Evolutionary conservation across 2,329 filamentous ascomycete species (phyloP).

Genomic region (Apiospora koreana): DNA sequence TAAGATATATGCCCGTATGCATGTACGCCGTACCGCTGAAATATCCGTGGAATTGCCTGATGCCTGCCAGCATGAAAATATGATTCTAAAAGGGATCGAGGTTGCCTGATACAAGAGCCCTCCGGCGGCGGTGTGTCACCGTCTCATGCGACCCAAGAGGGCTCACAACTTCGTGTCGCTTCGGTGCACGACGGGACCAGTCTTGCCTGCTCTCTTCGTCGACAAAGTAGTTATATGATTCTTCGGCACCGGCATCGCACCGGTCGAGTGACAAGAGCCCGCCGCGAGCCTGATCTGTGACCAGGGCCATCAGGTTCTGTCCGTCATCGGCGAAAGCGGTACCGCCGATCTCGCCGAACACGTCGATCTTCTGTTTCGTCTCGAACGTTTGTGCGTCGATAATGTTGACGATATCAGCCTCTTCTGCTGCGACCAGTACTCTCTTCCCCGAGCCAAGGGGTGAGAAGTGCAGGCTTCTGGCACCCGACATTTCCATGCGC

Average conservation of each 20-base stretch:
- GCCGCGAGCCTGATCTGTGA: conserved; percentile 65
- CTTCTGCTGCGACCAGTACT: conserved; percentile 72
- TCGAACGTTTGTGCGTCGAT: conserved; percentile 67
- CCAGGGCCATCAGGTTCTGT: conserved; percentile 67
- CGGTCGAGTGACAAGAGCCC: conserved; percentile 66
- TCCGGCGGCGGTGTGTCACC: conserved; percentile 29
- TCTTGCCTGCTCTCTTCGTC: conserved; percentile 6
- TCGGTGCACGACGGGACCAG: conserved; percentile 17
- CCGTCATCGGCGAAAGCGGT: conserved; percentile 68
- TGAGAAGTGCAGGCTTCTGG: conserved; percentile 71
- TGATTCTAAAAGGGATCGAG: conserved; percentile 17
- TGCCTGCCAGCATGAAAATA: background rate
- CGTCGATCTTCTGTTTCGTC: conserved; percentile 68
- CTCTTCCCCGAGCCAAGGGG: conserved; percentile 67
- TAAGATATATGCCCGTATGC: conserved; percentile 3
- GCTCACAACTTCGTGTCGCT: conserved; percentile 26
- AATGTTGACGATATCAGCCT: conserved; percentile 71
- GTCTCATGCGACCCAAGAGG: conserved; percentile 24
- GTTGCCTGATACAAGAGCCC: conserved; percentile 26
- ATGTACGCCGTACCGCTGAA: background rate
- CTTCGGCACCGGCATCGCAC: conserved; percentile 39
- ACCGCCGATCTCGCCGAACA: conserved; percentile 76
- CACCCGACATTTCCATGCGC: conserved; percentile 66
- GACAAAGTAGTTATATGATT: conserved; percentile 24
- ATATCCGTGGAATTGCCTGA: background rate